These are phyloP conservation scores for Neurospora sp. DNA, from an alignment of 495 filamentous ascomycete species.

Conservation along the genomic window DNA sequence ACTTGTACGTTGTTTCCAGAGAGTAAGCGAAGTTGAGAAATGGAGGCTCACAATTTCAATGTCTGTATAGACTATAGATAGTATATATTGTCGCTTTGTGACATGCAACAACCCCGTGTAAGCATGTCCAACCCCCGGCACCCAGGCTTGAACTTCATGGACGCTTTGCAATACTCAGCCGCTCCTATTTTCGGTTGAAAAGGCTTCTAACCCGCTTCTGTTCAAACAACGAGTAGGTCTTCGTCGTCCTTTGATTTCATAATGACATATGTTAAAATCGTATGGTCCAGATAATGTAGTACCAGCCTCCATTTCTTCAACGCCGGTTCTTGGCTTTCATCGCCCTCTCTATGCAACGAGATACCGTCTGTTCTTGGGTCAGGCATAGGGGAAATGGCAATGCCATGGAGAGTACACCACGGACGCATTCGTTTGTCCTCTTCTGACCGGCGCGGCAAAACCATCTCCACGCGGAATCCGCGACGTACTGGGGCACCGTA, in stretches of 20 bases:
- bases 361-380: slow-evolving; percentile 41
- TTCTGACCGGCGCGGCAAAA: slow-evolving; percentile 31
- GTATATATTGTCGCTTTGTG: background rate
- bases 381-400: slow-evolving; percentile 31
- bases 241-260: slow-evolving; percentile 7
- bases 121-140: background rate
- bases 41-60: background rate
- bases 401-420: slow-evolving; percentile 29
- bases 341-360: slow-evolving; percentile 12
- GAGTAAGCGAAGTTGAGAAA: background rate
- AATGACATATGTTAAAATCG: slow-evolving; percentile 75
- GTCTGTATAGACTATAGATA: background rate
- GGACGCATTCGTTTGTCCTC: slow-evolving; percentile 27
- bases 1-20: background rate
- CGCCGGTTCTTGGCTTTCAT: slow-evolving; percentile 20
- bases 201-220: background rate
- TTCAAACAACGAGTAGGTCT: slow-evolving; percentile 19
- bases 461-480: slow-evolving; percentile 34
- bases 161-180: background rate
- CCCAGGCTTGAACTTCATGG: background rate
- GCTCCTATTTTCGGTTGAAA: background rate
- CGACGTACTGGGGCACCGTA: slow-evolving; percentile 14
- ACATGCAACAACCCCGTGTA: background rate
- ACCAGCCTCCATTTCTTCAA: slow-evolving; percentile 56
- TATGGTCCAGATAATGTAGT: slow-evolving; percentile 65